These are phyloP conservation scores for Edaphochlamys debaryana DNA, from an alignment of 139 green algal genomes.

Conservation along the genomic window DNA sequence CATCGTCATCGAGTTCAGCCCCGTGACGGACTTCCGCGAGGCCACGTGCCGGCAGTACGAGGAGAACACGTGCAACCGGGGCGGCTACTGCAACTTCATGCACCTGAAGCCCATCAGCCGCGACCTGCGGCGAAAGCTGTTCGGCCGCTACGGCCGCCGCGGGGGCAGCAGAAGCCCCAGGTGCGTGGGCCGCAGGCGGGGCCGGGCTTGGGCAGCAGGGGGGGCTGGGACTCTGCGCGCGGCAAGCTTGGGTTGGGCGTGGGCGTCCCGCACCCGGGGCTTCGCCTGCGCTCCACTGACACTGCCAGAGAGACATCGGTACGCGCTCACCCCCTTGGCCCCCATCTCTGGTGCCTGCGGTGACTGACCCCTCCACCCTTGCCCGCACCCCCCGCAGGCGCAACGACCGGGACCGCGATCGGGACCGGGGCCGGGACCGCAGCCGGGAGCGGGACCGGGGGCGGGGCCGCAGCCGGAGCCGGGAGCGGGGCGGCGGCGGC, in stretches of 20 bases:
- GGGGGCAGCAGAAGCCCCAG: constrained; percentile 43
- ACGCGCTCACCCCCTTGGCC: background rate
- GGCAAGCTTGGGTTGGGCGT: background rate
- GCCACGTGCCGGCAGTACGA: constrained; percentile 97
- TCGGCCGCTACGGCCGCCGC: constrained; percentile 75
- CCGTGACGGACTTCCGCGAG: constrained; percentile 98
- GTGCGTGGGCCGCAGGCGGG: constrained; percentile 23
- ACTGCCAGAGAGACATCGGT: background rate
- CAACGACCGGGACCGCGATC: background rate
- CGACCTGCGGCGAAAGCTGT: constrained; percentile 81
- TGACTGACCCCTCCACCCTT: too few species aligned
- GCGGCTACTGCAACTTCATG: constrained; percentile 99
- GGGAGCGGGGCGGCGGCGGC: constrained; percentile 22
- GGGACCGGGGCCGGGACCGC: constrained; percentile 4
- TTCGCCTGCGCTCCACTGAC: too few species aligned
- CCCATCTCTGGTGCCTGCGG: too few species aligned
- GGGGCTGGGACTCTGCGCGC: background rate
- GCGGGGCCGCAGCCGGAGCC: background rate
- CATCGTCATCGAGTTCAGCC: constrained; percentile 95
- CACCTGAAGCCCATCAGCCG: constrained; percentile 95
- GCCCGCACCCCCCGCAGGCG: too few species aligned
- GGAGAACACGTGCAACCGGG: constrained; percentile 95
- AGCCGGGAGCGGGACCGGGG: constrained; percentile 37
- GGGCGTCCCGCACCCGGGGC: background rate
- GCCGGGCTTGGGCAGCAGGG: background rate